These are phyloP conservation scores for Euphrasia confusa DNA, from an alignment of 257 asterid genomes.

Conservation along the genomic window DNA sequence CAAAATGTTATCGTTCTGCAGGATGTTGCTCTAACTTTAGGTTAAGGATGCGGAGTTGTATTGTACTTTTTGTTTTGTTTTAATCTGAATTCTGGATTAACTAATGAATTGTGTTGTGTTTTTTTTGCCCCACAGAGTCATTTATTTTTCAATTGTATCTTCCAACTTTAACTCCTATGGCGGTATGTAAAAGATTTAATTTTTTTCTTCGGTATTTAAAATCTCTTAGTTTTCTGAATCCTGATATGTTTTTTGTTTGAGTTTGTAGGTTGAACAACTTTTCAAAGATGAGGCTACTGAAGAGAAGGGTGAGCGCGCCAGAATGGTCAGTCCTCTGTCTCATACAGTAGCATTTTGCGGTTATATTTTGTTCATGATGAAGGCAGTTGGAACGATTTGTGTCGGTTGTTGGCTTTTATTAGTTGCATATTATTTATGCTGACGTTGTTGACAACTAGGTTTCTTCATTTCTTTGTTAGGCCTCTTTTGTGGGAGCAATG, in stretches of 20 bases:
- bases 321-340: constrained; percentile 59
- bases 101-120: background rate
- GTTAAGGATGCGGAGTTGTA: constrained; percentile 1
- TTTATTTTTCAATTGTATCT: background rate
- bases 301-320: constrained; percentile 94
- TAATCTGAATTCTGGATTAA: background rate
- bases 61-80: too few species aligned
- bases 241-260: background rate
- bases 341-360: background rate
- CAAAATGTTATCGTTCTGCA: background rate
- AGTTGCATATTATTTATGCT: background rate
- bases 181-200: background rate
- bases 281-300: constrained; percentile 90
- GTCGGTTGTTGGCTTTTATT: background rate
- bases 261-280: constrained; percentile 39
- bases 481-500: constrained; percentile 95
- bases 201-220: background rate
- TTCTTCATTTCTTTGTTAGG: constrained; percentile 35
- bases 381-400: background rate
- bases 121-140: background rate
- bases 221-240: background rate
- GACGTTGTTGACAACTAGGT: constrained; percentile 16
- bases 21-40: background rate
- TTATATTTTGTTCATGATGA: background rate
- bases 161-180: background rate